These are phyloP conservation scores for Colletotrichum costaricense DNA, from an alignment of 2,329 filamentous ascomycete genomes.

Conservation along the genomic window DNA sequence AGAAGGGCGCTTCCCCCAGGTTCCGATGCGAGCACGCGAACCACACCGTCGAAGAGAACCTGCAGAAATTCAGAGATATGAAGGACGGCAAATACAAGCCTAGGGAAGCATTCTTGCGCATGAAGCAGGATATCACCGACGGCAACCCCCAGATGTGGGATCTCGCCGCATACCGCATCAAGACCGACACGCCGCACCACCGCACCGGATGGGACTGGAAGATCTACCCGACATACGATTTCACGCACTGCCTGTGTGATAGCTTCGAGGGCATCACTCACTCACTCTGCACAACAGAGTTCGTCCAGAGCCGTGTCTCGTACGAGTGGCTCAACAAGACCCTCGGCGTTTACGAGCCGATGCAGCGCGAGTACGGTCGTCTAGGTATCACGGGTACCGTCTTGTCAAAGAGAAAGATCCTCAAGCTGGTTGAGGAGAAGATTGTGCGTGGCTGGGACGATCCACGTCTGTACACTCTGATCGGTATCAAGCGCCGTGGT, in stretches of 20 bases:
- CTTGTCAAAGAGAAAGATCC: constrained; percentile 86
- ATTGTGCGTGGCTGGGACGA: constrained; percentile 91
- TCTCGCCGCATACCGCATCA: constrained; percentile 88
- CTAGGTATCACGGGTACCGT: constrained; percentile 72
- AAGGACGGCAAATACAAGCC: constrained; percentile 90
- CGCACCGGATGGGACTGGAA: constrained; percentile 86
- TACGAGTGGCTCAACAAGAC: constrained; percentile 92
- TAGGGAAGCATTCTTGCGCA: constrained; percentile 84
- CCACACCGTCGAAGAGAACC: constrained; percentile 78
- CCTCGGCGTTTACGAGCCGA: constrained; percentile 83
- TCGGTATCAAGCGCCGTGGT: constrained; percentile 84
- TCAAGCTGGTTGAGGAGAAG: constrained; percentile 81
- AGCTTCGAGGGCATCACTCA: constrained; percentile 93
- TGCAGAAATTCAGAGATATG: constrained; percentile 90
- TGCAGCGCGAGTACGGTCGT: constrained; percentile 88
- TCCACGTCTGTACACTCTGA: constrained; percentile 88
- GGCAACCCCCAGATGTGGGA: constrained; percentile 98
- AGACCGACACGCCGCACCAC: constrained; percentile 77
- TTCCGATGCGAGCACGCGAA: constrained; percentile 86
- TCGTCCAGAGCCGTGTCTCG: constrained; percentile 83
- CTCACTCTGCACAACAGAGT: constrained; percentile 93
- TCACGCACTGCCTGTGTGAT: constrained; percentile 91
- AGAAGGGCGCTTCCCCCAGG: constrained; percentile 74
- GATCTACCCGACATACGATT: constrained; percentile 90
- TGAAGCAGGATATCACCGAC: constrained; percentile 89